These are phyloP conservation scores for Fusarium citri DNA, from an alignment of 2,329 filamentous ascomycete species.

Conservation along the genomic window DNA sequence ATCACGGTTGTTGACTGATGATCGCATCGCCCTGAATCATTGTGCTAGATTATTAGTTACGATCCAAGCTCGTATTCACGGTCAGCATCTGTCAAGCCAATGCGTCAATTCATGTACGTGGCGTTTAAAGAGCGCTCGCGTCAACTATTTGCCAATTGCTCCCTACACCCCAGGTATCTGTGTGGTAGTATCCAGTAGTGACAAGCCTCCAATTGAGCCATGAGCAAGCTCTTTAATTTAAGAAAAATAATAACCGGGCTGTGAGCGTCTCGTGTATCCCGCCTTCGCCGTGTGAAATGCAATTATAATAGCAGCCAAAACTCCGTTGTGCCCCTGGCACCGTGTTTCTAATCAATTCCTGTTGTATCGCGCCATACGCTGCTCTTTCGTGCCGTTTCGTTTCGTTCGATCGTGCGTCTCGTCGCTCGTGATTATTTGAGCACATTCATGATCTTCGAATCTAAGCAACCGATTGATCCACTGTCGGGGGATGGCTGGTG, in stretches of 20 bases:
- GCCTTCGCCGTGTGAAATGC: constrained; percentile 38
- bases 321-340: constrained; percentile 30
- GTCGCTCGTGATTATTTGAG: not conserved
- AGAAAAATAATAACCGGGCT: constrained; percentile 18
- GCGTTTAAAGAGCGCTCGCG: constrained; percentile 18
- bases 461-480: constrained; percentile 43
- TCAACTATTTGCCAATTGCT: constrained; percentile 24
- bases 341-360: constrained; percentile 13
- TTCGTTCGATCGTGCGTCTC: constrained; percentile 3
- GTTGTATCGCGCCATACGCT: not conserved
- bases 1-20: not conserved
- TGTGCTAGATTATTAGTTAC: too few relatives aligned
- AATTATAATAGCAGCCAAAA: constrained; percentile 27
- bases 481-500: constrained; percentile 30
- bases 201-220: constrained; percentile 16
- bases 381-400: not conserved
- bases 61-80: not conserved
- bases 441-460: not conserved
- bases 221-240: constrained; percentile 11
- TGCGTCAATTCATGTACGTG: constrained; percentile 39
- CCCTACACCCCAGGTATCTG: constrained; percentile 41
- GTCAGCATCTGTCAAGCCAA: not conserved
- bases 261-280: constrained; percentile 44
- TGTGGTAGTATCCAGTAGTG: constrained; percentile 24
- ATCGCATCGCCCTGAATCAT: not conserved